A percentile compares a stretch with the other conserved stretches of the same genome.
Evolutionary conservation across 345 rosid species (phyloP).

Genomic region (Populus pruinosa): DNA sequence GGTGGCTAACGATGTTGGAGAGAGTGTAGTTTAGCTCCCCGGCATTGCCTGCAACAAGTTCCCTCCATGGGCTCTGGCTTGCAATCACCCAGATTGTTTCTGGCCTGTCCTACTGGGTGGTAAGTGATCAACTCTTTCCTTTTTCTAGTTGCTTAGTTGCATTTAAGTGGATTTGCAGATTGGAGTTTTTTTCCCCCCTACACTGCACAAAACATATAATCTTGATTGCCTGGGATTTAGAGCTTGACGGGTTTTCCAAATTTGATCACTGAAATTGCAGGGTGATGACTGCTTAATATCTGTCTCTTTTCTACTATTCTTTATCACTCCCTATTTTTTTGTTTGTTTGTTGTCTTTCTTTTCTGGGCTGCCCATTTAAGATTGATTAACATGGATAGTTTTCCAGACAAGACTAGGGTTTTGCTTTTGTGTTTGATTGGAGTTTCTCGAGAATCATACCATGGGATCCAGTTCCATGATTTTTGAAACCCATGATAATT

Average conservation of each 20-base stretch:
- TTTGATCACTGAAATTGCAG: neutral
- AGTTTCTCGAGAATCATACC: neutral
- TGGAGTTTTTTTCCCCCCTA: neutral
- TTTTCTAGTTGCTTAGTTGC: neutral
- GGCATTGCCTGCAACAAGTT: constrained; percentile 86
- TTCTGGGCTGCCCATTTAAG: neutral
- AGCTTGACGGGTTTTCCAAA: neutral
- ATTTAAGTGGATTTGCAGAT: neutral
- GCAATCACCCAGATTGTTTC: constrained; percentile 56
- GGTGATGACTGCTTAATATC: neutral
- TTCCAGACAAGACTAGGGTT: neutral
- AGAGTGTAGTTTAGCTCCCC: constrained; percentile 73
- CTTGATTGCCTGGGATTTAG: neutral
- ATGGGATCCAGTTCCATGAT: neutral
- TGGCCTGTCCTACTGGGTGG: constrained; percentile 80
- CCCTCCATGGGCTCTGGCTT: constrained; percentile 93
- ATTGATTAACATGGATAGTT: neutral
- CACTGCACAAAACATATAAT: neutral
- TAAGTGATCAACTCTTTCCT: constrained; percentile 20
- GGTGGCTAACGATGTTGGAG: constrained; percentile 91
- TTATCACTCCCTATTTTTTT: neutral
- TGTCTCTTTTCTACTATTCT: neutral
- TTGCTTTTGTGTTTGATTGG: neutral
- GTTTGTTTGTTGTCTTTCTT: neutral
- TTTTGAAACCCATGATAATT: neutral